Evolutionary conservation across 805 yeast species (phyloP), one percentile per base, ranked within the genome.

Genomic region (Nakazawaea laoshanensis): DNA sequence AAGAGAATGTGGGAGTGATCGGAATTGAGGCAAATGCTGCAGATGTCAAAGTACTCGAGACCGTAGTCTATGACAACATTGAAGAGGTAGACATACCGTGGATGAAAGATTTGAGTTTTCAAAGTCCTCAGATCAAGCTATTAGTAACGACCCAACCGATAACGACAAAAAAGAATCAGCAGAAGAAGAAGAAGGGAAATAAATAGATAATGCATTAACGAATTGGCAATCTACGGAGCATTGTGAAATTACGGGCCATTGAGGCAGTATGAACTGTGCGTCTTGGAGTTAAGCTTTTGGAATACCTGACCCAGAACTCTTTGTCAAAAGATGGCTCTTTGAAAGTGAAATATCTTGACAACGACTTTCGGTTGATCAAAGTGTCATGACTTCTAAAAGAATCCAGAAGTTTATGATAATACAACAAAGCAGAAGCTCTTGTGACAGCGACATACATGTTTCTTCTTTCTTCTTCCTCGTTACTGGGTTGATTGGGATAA

Each of bases 361-460:
- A 7, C 11, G 19, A 10, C 5, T 11, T 14, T 19, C n/a, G 7
- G 9, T 14, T 23, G 17, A 34, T 29, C 14, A 29, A 34, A 6
- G n/a, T n/a, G 2, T 15, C 22, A 18, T 19, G 19, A 5, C 12
- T 4, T 15, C 11, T n/a, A 19, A 24, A 24, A 3, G 21, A 7
- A 8, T 18, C 19, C 7, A 8, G 9, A 6, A 48, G 32, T 24
- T 45, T 46, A 36, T 53, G 52, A 39, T 49, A 55, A 37, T 70
- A 71, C 7, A 69, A 44, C 26, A 71, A 42, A 15, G 60, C 51
- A 21, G 59, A 63, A 0, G 88, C 82, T 39, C 89, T 61, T 0
- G 88, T 79, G 47, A 69, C 55, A 1, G 77, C 88, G 3, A 80
- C 87, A 47, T 78, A 81, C 12, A 71, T 53, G 9, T 72, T 48